Evolutionary conservation across 192 early-diverging fungal genomes (phyloP).

Genomic region (Globomyces pollinis-pini): DNA sequence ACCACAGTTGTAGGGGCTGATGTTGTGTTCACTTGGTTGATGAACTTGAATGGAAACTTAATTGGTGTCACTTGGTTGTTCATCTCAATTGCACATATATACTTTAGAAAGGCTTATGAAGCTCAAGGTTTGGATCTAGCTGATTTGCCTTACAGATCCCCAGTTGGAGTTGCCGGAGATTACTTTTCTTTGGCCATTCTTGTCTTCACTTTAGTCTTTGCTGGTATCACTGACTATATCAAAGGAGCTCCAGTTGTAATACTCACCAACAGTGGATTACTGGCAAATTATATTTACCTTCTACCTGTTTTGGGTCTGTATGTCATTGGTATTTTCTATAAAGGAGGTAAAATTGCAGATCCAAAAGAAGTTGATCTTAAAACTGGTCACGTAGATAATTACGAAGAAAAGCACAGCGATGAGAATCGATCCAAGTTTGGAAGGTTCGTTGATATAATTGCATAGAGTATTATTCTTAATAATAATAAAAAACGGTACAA

Average conservation of each 20-base stretch:
- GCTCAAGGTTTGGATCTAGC: conserved; percentile 2
- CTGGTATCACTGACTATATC: conserved; percentile 12
- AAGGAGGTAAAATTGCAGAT: not conserved
- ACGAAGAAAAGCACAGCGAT: too few relatives aligned
- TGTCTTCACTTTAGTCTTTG: not conserved
- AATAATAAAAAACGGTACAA: too few relatives aligned
- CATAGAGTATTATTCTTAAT: too few relatives aligned
- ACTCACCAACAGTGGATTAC: too few relatives aligned
- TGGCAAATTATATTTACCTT: too few relatives aligned
- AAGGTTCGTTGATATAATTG: too few relatives aligned
- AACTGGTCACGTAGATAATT: not conserved
- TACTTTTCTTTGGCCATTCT: conserved; percentile 9
- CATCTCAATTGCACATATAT: conserved; percentile 25
- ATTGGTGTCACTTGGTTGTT: conserved; percentile 22
- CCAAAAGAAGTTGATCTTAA: not conserved
- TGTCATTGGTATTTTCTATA: too few relatives aligned
- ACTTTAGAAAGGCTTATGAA: conserved; percentile 16
- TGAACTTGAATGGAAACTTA: conserved; percentile 29
- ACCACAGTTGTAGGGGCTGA: conserved; percentile 36
- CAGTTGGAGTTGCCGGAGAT: conserved; percentile 15
- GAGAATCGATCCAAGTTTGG: too few relatives aligned
- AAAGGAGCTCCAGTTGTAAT: too few relatives aligned
- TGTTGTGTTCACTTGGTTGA: conserved; percentile 52
- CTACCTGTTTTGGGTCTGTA: too few relatives aligned
- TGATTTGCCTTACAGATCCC: not conserved